Conservation (phyloP, 2,329 filamentous ascomycete species). For the Penicillium fuscoglaucum region DNA sequence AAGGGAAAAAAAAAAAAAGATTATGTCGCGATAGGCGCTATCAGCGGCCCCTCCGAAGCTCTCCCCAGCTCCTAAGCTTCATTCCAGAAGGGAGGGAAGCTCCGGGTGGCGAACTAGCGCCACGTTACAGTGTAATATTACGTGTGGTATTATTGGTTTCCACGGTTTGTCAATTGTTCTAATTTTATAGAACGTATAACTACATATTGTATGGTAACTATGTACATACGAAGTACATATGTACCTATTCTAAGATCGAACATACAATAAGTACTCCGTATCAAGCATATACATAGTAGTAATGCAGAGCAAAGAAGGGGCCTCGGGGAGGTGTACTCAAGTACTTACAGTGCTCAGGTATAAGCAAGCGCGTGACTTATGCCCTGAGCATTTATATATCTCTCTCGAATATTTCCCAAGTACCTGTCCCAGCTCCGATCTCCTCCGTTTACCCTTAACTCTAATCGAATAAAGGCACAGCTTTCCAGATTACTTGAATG, state of each 20-base stretch:
- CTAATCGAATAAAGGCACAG: neutral
- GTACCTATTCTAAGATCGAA: neutral
- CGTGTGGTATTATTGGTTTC: neutral
- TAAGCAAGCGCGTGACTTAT: neutral
- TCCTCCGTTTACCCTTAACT: neutral
- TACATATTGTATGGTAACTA: too few relatives aligned
- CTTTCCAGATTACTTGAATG: neutral
- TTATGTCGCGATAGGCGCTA: slow-evolving; percentile 26
- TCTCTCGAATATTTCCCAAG: neutral
- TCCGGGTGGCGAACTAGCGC: slow-evolving; percentile 26
- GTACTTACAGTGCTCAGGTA: too few relatives aligned
- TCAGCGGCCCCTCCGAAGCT: slow-evolving; percentile 32
- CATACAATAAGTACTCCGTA: too few relatives aligned
- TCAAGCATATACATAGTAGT: too few relatives aligned
- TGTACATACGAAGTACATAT: too few relatives aligned
- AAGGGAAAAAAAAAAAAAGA: neutral
- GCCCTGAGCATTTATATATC: neutral
- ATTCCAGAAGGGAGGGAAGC: slow-evolving; percentile 29
- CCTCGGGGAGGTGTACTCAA: neutral
- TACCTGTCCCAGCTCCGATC: neutral
- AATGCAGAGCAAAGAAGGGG: too few relatives aligned
- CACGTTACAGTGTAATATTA: slow-evolving; percentile 17
- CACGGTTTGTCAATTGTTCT: neutral
- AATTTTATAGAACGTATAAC: neutral
- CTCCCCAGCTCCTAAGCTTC: slow-evolving; percentile 22